Conservation (phyloP, 2,329 filamentous ascomycete genomes). For the Eutypella sp. region DNA sequence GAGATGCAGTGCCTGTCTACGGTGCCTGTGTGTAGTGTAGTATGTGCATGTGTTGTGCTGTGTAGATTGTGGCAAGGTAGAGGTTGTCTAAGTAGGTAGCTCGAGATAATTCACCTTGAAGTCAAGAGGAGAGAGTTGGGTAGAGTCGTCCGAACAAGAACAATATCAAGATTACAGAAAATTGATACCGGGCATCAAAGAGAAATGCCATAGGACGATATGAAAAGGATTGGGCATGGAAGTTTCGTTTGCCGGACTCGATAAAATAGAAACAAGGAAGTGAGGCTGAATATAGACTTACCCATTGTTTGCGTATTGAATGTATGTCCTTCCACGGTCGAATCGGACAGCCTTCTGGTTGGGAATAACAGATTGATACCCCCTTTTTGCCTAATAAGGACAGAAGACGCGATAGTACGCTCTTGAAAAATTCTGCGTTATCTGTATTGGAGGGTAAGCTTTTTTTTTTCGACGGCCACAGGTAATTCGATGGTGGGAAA, state of each 20-base stretch:
- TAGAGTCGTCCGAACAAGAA: no score
- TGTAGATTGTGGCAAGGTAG: no score
- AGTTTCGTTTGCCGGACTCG: neutral
- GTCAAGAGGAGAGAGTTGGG: no score
- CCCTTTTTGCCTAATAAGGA: neutral
- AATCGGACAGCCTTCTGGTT: neutral
- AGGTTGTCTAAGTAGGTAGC: no score
- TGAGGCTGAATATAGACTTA: neutral
- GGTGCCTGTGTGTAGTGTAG: no score
- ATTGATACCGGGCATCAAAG: no score
- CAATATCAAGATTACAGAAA: no score
- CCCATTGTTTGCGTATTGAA: neutral
- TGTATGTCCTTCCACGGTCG: neutral
- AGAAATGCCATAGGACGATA: neutral
- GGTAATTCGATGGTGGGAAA: neutral
- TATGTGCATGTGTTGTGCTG: no score
- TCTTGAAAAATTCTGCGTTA: neutral
- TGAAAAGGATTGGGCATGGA: no score
- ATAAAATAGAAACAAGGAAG: neutral
- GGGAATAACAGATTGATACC: neutral
- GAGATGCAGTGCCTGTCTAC: no score
- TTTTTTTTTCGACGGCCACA: neutral
- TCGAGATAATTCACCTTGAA: no score
- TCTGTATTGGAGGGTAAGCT: constrained; percentile 1
- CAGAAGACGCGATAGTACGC: neutral